Evolutionary conservation across 2,329 filamentous ascomycete genomes (phyloP).

Genomic region (Claviceps sorghi): DNA sequence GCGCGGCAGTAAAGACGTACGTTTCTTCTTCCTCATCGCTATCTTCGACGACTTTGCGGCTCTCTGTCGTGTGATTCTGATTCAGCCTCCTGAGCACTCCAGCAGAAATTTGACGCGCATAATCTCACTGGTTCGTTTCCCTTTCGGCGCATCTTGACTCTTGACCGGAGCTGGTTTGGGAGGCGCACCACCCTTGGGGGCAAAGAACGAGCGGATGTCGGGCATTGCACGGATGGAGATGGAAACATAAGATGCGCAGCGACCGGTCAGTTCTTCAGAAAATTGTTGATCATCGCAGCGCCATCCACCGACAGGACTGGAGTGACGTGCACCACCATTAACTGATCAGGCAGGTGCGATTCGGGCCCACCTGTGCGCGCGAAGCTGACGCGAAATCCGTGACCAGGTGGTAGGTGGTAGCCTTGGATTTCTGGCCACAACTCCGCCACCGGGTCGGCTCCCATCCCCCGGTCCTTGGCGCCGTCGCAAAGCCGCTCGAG

Average conservation of each 20-base stretch:
- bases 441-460: not conserved
- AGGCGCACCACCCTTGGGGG: conserved; percentile 49
- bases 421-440: conserved; percentile 14
- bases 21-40: conserved; percentile 57
- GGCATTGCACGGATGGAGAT: conserved; percentile 42
- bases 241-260: conserved; percentile 1
- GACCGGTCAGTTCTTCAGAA: conserved; percentile 8
- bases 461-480: not conserved
- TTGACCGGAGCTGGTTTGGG: conserved; percentile 33
- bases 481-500: not conserved
- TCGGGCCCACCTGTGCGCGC: conserved; percentile 18
- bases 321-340: conserved; percentile 19
- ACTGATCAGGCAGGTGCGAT: not conserved
- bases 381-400: conserved; percentile 32
- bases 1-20: not conserved
- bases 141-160: conserved; percentile 28
- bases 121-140: conserved; percentile 30
- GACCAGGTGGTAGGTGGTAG: too few relatives aligned
- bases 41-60: conserved; percentile 62
- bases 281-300: conserved; percentile 5
- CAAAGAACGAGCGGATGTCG: conserved; percentile 87
- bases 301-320: not conserved
- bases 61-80: conserved; percentile 23
- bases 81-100: conserved; percentile 6
- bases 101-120: not conserved